Evolutionary conservation across 768 basidiomycete species (phyloP), one percentile per base, ranked within the genome.

Genomic region (Hericium erinaceus): DNA sequence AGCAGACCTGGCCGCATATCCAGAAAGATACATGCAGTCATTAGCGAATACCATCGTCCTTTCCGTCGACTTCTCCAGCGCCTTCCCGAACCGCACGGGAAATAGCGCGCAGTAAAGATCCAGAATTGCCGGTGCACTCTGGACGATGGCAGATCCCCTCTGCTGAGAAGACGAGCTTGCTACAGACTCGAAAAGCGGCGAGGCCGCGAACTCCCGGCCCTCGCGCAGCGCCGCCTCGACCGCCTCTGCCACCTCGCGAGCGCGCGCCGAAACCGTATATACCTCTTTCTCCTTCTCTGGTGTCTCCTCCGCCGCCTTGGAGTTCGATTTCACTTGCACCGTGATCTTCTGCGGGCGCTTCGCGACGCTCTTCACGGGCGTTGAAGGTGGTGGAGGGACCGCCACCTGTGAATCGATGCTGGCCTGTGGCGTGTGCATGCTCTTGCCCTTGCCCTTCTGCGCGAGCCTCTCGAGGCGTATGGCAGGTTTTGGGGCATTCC

Each of bases 31-130:
- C 20, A 79, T 64, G 62, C 85, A 91, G 60, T 95, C 87, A 67
- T 97, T 97, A 16, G 89, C 84, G 67, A 87, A 87, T 52, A 82
- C 80, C 79, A 95, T 84, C 1, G 79, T 74, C 26, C 75, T 70
- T 10, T 80, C 81, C 10, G 84, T 73, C 0, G 77, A 72, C 39
- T 75, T 68, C 22, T 66, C 66, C 33, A 89, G 69, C 48, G 75
- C 72, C 39, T 73, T 64, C 0, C 74, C 69, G 58, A 82, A 82
- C 38, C 76, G 76, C 39, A 88, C 76, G 12, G 91, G 91, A 66
- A 89, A 83, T 24, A 97, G 68, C 1, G 90, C 89, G 48, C 87
- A 80, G 70, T 84, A 89, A 9, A 97, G 72, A 55, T 95, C 92
- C 56, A 95, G 74, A 2, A 84, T 75, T 16, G 85, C 78, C 2